Evolutionary conservation across 2,329 filamentous ascomycete species (phyloP), one percentile per base, ranked within the genome.

Genomic region (Curvularia hawaiiensis): DNA sequence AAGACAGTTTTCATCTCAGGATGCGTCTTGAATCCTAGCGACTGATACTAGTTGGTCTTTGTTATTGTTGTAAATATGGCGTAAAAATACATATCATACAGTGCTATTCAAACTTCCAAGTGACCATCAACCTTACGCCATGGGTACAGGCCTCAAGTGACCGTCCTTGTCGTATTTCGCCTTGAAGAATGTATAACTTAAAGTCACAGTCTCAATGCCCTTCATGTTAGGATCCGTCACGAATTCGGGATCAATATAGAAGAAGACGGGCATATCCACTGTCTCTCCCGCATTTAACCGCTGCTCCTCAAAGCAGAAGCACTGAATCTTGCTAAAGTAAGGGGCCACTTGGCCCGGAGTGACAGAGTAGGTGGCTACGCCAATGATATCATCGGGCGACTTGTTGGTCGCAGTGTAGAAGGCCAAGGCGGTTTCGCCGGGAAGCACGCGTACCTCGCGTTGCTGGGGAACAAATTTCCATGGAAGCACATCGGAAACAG

Each of bases 291-390:
- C 93, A 74, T 95, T 94, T 64, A 99, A 79, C 60, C 96, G 85
- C 83, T 99, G 95, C 76, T 84, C 94, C 80, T 99, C 95, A 71
- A 99, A 99, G 78, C 95, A 99, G 78, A 99, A 99, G 74, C 95
- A 99, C 78, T 99, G 95, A 45, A 99, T 99, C 84, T 99, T 99
- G 85, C 91, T 96, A 75, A 99, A 99, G 77, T 99, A 99, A 1
- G 92, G 93, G 43, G 95, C 94, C 44, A 96, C 93, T 79, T 99
- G 95, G 3, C 87, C 95, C 0, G 95, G 95, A 3, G 94, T 97
- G 30, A 99, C 96, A 72, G 91, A 96, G 79, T 99, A 99, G 8
- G 95, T 99, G 11, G 95, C 95, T 43, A 99, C 93, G 47, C 95
- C 95, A 71, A 99, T 98, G 68, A 99, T 98, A 80, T 99, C 96